Evolutionary conservation across 306 rosid species (phyloP).

Genomic region (Malus asiatica): DNA sequence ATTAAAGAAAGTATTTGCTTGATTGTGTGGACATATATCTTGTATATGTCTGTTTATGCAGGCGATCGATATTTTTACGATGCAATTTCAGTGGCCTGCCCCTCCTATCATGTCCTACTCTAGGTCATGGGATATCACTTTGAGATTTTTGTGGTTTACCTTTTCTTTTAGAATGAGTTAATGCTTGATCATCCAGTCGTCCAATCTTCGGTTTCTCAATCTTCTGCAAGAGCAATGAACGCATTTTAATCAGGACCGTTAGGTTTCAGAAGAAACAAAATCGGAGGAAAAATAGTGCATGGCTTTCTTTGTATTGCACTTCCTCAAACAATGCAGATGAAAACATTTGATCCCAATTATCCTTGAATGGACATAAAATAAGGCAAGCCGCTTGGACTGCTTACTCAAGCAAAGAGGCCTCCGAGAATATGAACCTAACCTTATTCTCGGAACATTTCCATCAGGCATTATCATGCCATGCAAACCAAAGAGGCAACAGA

Average conservation of each 20-base stretch:
- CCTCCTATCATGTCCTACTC: not conserved
- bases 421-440: not conserved
- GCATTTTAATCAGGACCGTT: not conserved
- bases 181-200: not conserved
- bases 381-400: not conserved
- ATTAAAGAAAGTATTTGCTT: not conserved
- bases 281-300: not conserved
- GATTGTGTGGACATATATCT: not conserved
- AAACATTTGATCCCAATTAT: not conserved
- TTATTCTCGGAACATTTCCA: not conserved
- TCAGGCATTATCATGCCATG: not conserved
- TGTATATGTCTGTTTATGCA: not conserved
- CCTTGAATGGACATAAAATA: not conserved
- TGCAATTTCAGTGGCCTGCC: not conserved
- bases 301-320: not conserved
- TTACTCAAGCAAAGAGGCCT: not conserved
- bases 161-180: not conserved
- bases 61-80: not conserved
- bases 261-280: slow-evolving; percentile 2
- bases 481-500: not conserved
- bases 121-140: not conserved
- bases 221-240: not conserved
- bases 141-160: not conserved
- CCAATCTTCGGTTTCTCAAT: not conserved
- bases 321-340: not conserved